phyloP scores from a whole-genome alignment of 208 protist species.

The Phytomonas serpens region DNA sequence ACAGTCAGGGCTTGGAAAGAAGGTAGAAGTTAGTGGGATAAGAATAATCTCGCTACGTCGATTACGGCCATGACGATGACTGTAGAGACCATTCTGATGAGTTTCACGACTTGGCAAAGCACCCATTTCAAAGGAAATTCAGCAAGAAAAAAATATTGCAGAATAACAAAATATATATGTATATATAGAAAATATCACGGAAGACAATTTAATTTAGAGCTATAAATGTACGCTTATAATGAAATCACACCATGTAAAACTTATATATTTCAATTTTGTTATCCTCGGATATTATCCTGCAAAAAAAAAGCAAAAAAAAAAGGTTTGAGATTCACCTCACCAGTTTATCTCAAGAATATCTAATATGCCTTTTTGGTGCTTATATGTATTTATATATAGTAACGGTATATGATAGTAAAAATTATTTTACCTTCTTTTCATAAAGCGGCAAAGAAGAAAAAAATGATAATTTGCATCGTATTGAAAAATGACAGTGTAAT shows the following conservation, averaged over 20 bases:
- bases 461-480: not conserved
- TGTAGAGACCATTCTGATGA: constrained; percentile 66
- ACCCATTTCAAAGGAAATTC: constrained; percentile 30
- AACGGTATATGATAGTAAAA: no score
- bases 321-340: no score
- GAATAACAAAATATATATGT: not conserved
- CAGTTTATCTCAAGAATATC: no score
- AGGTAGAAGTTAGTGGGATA: constrained; percentile 51
- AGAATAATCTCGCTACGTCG: constrained; percentile 65
- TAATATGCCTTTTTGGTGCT: no score
- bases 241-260: not conserved
- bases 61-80: constrained; percentile 65
- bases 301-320: no score
- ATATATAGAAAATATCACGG: constrained; percentile 1
- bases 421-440: not conserved
- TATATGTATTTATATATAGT: no score
- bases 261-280: no score
- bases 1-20: constrained; percentile 53
- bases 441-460: not conserved
- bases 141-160: constrained; percentile 1
- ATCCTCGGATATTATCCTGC: no score
- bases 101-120: constrained; percentile 69
- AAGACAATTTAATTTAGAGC: not conserved
- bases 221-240: not conserved
- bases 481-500: not conserved